Evolutionary conservation across 768 basidiomycete genomes (phyloP), one percentile per base, ranked within the genome.

Genomic region (Pleurotus ostreatus): DNA sequence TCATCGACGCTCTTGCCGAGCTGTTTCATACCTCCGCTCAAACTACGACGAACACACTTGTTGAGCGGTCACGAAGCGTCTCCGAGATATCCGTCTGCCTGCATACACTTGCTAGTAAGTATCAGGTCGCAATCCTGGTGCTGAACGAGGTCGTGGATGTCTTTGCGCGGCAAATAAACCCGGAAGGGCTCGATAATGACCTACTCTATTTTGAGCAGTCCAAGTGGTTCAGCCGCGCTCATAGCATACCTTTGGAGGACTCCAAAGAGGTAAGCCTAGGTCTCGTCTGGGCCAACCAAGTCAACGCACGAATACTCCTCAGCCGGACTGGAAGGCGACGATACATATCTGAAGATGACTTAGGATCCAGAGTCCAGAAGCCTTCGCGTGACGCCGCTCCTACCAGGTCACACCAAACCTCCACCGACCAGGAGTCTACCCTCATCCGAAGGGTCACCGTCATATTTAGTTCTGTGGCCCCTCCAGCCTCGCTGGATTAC

Each of bases 251-350:
- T 0, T 82, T 82, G 1, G 83, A 84, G 57, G 73, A 78, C 56
- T 70, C 67, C 45, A 93, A 94, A 65, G 89, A 96, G 69, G 93
- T 90, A 0, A 83, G 81, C 39, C 74, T 98, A 2, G 95, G 95
- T 2, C 83, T 97, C 49, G 86, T 85, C 7, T 98, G 96, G 96
- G 89, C 95, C 13, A 98, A 96, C 68, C 88, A 92, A 63, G 77
- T 98, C 56, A 95, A 96, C 62, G 80, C 78, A 3, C 82, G 96
- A 20, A 79, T 98, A 46, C 86, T 96, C 78, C 79, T 97, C 51
- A 82, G 80, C 44, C 81, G 92, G 26, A 94, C 94, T 0, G 81
- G 81, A 8, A 76, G 92, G 58, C 78, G 87, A 56, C 77, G 83
- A 46, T 76, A 84, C 57, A 65, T 88, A 23, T 70, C 75, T 55